A percentile compares a stretch with the other conserved stretches of the same genome.
phyloP scores from a whole-genome alignment of 108 stramenopile species.

The Skeletonema costatum region DNA sequence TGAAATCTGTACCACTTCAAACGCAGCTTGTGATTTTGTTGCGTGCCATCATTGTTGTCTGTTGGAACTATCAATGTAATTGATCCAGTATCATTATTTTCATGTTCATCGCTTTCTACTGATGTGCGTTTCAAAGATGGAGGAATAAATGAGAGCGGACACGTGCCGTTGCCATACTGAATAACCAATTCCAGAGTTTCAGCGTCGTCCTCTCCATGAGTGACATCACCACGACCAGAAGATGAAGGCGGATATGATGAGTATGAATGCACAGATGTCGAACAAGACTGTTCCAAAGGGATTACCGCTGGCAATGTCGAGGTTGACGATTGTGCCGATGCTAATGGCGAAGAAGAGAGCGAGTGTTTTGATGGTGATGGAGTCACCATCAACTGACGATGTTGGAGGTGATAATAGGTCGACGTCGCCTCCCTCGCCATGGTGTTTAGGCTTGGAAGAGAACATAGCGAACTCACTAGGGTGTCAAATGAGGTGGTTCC shows the following conservation, averaged over 20 bases:
- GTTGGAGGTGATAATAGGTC: background rate
- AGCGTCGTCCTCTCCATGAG: background rate
- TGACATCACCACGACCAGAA: constrained; percentile 1
- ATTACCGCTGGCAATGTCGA: constrained; percentile 6
- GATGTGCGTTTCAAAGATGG: background rate
- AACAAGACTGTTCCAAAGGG: constrained; percentile 16
- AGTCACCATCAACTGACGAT: background rate
- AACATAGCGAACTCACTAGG: constrained; percentile 63
- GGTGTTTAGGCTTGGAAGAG: constrained; percentile 55
- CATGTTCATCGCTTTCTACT: background rate
- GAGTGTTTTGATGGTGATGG: constrained; percentile 19
- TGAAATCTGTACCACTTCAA: constrained; percentile 74
- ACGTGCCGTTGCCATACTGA: constrained; percentile 78
- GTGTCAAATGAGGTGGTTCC: constrained; percentile 93
- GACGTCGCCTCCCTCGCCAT: constrained; percentile 26
- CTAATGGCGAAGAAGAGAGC: constrained; percentile 19
- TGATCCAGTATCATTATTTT: constrained; percentile 17
- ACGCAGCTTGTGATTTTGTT: constrained; percentile 6
- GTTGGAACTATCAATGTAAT: constrained; percentile 25
- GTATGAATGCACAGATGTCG: constrained; percentile 5
- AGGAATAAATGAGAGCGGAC: constrained; percentile 34
- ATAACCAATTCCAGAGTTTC: constrained; percentile 49
- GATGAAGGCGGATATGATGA: constrained; percentile 4
- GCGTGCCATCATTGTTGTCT: background rate
- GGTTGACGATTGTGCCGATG: constrained; percentile 12